phyloP scores from a whole-genome alignment of 2,329 filamentous ascomycete species.

The Emmonsiellopsis sp. region DNA sequence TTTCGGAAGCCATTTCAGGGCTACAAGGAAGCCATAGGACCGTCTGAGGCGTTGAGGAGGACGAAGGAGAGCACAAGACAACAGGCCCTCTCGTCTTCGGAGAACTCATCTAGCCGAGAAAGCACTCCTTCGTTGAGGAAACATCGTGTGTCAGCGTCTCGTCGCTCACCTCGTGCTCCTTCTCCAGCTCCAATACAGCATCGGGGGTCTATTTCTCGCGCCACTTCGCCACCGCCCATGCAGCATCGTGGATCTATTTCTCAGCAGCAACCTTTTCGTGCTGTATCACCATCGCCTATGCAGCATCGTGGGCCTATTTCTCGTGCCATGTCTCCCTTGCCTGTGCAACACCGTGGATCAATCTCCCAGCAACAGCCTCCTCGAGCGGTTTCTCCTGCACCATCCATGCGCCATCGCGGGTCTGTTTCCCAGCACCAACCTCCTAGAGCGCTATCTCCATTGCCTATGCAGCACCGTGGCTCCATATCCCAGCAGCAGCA shows the following conservation, averaged over 20 bases:
- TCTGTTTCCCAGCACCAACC: no score
- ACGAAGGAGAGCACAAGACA: conserved; percentile 19
- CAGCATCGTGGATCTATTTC: background rate
- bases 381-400: background rate
- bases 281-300: conserved; percentile 2
- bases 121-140: conserved; percentile 14
- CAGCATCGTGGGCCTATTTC: background rate
- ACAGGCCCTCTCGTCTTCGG: background rate
- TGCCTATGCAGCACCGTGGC: conserved; percentile 3
- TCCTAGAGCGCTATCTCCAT: no score
- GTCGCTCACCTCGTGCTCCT: conserved; percentile 4
- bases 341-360: background rate
- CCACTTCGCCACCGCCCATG: conserved; percentile 4
- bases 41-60: conserved; percentile 25
- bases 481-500: conserved; percentile 4
- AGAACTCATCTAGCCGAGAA: background rate
- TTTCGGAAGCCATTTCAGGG: conserved; percentile 58
- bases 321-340: conserved; percentile 11
- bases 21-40: conserved; percentile 44
- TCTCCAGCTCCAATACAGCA: conserved; percentile 5
- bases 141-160: conserved; percentile 27
- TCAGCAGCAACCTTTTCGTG: no score
- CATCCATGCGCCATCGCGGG: background rate
- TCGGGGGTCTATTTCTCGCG: conserved; percentile 9
- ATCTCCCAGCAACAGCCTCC: background rate